phyloP scores from a whole-genome alignment of 306 rosid species.

The Lathyrus sativus region DNA sequence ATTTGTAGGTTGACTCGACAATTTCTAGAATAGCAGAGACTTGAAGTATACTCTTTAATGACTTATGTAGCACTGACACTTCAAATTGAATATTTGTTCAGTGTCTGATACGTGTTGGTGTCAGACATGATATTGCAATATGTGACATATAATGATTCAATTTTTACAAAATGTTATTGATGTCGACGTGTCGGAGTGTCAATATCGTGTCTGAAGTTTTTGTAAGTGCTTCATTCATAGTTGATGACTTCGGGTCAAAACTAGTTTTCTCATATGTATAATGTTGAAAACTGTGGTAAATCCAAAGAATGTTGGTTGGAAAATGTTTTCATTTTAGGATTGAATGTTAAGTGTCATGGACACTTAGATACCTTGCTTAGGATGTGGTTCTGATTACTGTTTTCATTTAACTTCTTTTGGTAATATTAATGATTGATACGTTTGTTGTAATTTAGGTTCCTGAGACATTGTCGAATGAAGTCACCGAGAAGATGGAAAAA shows the following conservation, averaged over 20 bases:
- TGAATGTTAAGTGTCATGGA: not conserved
- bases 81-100: not conserved
- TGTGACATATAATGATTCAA: not conserved
- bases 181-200: not conserved
- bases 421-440: not conserved
- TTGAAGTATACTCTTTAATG: constrained; percentile 1
- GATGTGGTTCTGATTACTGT: constrained; percentile 31
- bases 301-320: not conserved
- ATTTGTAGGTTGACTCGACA: not conserved
- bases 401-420: not conserved
- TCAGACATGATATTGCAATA: not conserved
- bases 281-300: not conserved
- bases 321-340: not conserved
- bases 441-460: constrained; percentile 22
- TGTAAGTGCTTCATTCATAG: not conserved
- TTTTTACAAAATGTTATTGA: not conserved
- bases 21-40: not conserved
- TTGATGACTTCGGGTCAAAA: not conserved
- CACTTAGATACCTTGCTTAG: constrained; percentile 14
- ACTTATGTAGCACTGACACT: not conserved
- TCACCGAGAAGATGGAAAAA: constrained; percentile 39
- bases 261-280: not conserved
- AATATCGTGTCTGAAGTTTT: not conserved
- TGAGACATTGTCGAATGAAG: constrained; percentile 8
- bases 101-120: not conserved